phyloP scores from a whole-genome alignment of 352 stramenopile species.

The Phytophthora niederhauseri region DNA sequence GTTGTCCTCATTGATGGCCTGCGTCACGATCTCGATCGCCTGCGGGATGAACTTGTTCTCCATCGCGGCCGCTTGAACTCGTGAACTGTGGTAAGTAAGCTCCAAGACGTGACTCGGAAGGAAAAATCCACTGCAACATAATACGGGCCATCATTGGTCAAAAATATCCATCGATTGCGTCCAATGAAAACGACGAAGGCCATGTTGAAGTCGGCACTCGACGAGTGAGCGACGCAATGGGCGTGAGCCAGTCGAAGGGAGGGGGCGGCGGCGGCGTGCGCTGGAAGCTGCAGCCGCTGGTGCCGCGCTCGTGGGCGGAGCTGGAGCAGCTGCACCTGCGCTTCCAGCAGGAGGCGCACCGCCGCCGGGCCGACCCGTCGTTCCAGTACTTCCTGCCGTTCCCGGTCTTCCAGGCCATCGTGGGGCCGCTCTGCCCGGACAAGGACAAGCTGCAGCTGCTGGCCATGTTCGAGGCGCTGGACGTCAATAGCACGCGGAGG shows the following conservation, averaged over 20 bases:
- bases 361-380: constrained; percentile 36
- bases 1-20: constrained; percentile 90
- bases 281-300: constrained; percentile 42
- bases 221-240: constrained; percentile 31
- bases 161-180: not conserved
- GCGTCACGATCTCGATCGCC: constrained; percentile 90
- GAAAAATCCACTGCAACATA: constrained; percentile 26
- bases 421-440: constrained; percentile 36
- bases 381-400: constrained; percentile 65
- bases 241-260: constrained; percentile 56
- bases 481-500: constrained; percentile 31
- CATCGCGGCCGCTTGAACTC: constrained; percentile 42
- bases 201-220: constrained; percentile 21
- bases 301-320: constrained; percentile 58
- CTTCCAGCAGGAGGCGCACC: constrained; percentile 64
- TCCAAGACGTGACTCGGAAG: not conserved
- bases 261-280: constrained; percentile 33
- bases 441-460: constrained; percentile 52
- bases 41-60: constrained; percentile 93
- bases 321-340: constrained; percentile 62
- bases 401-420: constrained; percentile 51
- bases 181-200: not conserved
- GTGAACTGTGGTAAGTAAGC: not conserved
- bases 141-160: constrained; percentile 8
- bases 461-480: constrained; percentile 49